Percentiles rank a stretch among this genome's conserved stretches.
Evolutionary conservation across 805 yeast genomes (phyloP).

Genomic region (Kregervanrija delftensis): DNA sequence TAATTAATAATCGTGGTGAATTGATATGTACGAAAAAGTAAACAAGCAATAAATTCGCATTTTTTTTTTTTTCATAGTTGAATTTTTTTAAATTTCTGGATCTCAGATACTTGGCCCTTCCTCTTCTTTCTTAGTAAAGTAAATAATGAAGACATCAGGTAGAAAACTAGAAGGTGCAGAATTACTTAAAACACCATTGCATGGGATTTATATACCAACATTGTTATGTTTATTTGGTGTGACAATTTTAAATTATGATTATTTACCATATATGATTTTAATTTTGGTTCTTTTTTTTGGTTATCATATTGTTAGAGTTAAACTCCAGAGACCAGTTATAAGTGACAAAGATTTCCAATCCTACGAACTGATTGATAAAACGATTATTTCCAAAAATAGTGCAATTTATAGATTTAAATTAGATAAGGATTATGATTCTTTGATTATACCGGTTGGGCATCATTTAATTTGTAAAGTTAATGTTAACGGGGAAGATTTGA

Average conservation of each 20-base stretch:
- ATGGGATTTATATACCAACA: slow-evolving; percentile 68
- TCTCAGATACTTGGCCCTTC: too few species aligned
- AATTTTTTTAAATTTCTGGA: too few species aligned
- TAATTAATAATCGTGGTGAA: too few species aligned
- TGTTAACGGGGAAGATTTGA: slow-evolving; percentile 44
- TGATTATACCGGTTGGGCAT: slow-evolving; percentile 69
- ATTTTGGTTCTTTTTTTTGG: slow-evolving; percentile 33
- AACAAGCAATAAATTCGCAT: too few species aligned
- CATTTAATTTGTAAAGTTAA: slow-evolving; percentile 53
- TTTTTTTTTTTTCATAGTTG: too few species aligned
- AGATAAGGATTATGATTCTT: slow-evolving; percentile 49
- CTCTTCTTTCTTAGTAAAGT: too few species aligned
- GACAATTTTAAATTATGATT: slow-evolving; percentile 42
- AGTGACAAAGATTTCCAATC: slow-evolving; percentile 50
- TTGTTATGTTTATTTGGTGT: slow-evolving; percentile 57
- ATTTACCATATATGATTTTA: slow-evolving; percentile 38
- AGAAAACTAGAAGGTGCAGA: slow-evolving; percentile 28
- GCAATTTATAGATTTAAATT: slow-evolving; percentile 72
- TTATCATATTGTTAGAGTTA: slow-evolving; percentile 31
- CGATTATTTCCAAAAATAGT: slow-evolving; percentile 60
- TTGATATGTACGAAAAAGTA: too few species aligned
- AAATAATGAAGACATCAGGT: background rate
- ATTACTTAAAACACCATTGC: slow-evolving; percentile 61
- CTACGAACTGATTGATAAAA: slow-evolving; percentile 67
- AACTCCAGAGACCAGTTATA: slow-evolving; percentile 33